These are phyloP conservation scores for Hanseniaspora sp. DNA, from an alignment of 1,139 yeast species.

Conservation along the genomic window DNA sequence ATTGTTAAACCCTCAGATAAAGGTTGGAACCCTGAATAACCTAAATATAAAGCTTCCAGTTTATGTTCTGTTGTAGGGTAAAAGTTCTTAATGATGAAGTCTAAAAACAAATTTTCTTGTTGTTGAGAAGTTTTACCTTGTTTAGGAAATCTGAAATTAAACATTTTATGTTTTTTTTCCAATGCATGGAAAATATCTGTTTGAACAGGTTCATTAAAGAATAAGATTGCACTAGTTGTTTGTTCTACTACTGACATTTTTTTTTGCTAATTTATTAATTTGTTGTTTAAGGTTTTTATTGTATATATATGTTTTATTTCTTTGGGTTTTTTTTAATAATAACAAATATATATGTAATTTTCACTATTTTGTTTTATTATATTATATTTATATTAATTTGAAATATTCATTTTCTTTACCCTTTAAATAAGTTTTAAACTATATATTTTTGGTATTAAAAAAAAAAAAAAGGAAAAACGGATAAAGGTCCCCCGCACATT, in stretches of 20 bases:
- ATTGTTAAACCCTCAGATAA: slow-evolving; percentile 25
- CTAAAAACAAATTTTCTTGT: slow-evolving; percentile 18
- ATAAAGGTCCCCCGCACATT: no score
- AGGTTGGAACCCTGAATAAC: slow-evolving; percentile 25
- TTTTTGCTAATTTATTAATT: no score
- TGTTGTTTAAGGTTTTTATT: neutral
- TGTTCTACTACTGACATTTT: slow-evolving; percentile 2
- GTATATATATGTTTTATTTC: neutral
- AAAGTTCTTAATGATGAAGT: slow-evolving; percentile 20
- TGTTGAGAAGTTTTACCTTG: neutral
- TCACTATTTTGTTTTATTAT: no score
- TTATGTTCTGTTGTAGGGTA: slow-evolving; percentile 16
- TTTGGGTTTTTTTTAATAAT: neutral
- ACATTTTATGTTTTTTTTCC: slow-evolving; percentile 1
- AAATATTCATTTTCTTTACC: no score
- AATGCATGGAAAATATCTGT: slow-evolving; percentile 7
- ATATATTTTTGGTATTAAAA: no score
- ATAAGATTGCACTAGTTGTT: slow-evolving; percentile 8
- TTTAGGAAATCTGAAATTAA: slow-evolving; percentile 14
- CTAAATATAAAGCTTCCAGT: slow-evolving; percentile 26
- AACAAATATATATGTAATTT: no score
- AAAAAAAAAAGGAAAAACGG: no score
- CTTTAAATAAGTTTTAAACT: no score
- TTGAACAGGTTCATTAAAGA: slow-evolving; percentile 13
- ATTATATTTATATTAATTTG: no score